Evolutionary conservation across 129 eudicot genomes (phyloP).

Genomic region (Deinandra increscens): DNA sequence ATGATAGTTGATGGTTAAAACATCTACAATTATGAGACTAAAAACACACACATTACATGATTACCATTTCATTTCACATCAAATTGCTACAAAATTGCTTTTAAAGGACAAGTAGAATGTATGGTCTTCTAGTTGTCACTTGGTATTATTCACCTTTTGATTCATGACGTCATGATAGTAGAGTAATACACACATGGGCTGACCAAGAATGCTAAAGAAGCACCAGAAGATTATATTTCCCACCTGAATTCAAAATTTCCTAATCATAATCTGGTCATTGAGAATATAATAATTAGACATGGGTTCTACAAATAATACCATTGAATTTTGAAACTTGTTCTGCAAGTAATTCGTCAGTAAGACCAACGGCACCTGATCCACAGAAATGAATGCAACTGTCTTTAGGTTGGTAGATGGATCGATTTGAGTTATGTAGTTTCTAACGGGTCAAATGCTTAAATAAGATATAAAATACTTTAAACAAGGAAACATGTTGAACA

Average conservation of each 20-base stretch:
- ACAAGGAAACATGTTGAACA: not conserved
- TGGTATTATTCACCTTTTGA: constrained; percentile 46
- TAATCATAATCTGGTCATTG: not conserved
- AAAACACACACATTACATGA: constrained; percentile 2
- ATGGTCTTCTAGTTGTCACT: constrained; percentile 9
- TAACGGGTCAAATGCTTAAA: not conserved
- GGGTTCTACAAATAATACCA: constrained; percentile 44
- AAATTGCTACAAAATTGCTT: constrained; percentile 36
- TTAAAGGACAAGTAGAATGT: constrained; percentile 14
- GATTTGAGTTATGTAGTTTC: not conserved
- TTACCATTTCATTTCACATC: not conserved
- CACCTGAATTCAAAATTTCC: constrained; percentile 44
- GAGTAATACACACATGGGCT: constrained; percentile 90
- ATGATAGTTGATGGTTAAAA: not conserved
- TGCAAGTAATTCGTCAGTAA: constrained; percentile 72
- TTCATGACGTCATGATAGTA: constrained; percentile 96
- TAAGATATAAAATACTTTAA: not conserved
- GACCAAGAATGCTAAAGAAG: constrained; percentile 87
- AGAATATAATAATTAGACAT: not conserved
- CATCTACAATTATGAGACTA: constrained; percentile 2
- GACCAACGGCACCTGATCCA: constrained; percentile 84
- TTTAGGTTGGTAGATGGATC: not conserved
- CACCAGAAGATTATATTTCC: constrained; percentile 98
- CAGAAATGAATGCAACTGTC: not conserved
- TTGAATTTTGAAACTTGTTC: constrained; percentile 76